phyloP scores from a whole-genome alignment of 2,329 filamentous ascomycete genomes.

The Stachybotrys chlorohalonatus region DNA sequence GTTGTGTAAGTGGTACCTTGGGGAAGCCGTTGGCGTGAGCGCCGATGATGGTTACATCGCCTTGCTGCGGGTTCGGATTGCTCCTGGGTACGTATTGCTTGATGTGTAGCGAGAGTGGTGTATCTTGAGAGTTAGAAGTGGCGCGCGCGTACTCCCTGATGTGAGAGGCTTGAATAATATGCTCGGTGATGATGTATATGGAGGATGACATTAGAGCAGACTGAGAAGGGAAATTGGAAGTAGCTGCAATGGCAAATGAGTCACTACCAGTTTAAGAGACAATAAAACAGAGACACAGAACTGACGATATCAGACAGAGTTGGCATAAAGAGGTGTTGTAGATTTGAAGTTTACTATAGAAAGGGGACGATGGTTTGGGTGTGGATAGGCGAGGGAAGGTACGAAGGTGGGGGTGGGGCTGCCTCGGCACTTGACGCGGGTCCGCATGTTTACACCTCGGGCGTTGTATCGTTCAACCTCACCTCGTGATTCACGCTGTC shows the following conservation, averaged over 20 bases:
- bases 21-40: slow-evolving; percentile 89
- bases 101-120: slow-evolving; percentile 62
- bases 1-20: slow-evolving; percentile 48
- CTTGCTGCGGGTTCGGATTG: slow-evolving; percentile 57
- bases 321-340: too few species aligned
- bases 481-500: background rate
- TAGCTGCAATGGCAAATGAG: too few species aligned
- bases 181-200: slow-evolving; percentile 60
- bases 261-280: too few species aligned
- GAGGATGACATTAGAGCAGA: slow-evolving; percentile 4
- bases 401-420: background rate
- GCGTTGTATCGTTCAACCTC: background rate
- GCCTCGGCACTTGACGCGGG: background rate
- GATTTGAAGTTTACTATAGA: background rate
- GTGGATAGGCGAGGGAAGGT: background rate
- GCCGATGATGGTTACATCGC: slow-evolving; percentile 77
- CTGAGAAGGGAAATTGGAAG: background rate
- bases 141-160: slow-evolving; percentile 74
- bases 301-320: too few species aligned
- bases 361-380: background rate
- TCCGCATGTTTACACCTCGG: background rate
- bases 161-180: slow-evolving; percentile 65
- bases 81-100: slow-evolving; percentile 81
- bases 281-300: too few species aligned
- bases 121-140: slow-evolving; percentile 64